Evolutionary conservation across 2,329 filamentous ascomycete genomes (phyloP).

Genomic region (Hypoxylon sp.): DNA sequence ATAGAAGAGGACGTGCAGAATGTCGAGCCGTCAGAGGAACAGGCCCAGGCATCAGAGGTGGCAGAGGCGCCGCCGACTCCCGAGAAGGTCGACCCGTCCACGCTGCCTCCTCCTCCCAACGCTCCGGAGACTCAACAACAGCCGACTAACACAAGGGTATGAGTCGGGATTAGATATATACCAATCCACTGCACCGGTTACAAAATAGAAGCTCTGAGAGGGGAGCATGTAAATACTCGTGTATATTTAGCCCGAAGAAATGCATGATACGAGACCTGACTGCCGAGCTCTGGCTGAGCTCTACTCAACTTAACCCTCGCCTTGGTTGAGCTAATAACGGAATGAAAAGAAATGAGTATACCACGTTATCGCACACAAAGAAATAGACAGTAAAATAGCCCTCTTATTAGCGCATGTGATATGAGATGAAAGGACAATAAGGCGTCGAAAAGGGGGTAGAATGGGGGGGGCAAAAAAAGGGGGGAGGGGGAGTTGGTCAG

Average conservation of each 20-base stretch:
- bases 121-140: conserved; percentile 32
- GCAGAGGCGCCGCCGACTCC: conserved; percentile 10
- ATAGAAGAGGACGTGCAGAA: conserved; percentile 44
- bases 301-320: not conserved
- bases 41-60: conserved; percentile 10
- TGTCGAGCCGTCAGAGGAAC: conserved; percentile 16
- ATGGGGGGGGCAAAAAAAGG: too few relatives aligned
- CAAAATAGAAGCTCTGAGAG: conserved; percentile 15
- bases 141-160: conserved; percentile 35
- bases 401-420: conserved; percentile 1
- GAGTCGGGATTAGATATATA: conserved; percentile 17
- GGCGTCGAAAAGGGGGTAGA: conserved; percentile 8
- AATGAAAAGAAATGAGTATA: not conserved
- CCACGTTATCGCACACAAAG: not conserved
- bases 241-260: conserved; percentile 18
- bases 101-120: conserved; percentile 26
- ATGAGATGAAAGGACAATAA: not conserved
- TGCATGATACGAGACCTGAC: conserved; percentile 11
- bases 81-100: conserved; percentile 36
- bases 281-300: not conserved
- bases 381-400: not conserved
- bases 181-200: too few relatives aligned
- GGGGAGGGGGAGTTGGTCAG: conserved; percentile 3
- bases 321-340: not conserved
- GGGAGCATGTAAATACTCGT: conserved; percentile 35